These are phyloP conservation scores for Achaetomium macrosporum DNA, from an alignment of 2,329 filamentous ascomycete genomes.

Conservation along the genomic window DNA sequence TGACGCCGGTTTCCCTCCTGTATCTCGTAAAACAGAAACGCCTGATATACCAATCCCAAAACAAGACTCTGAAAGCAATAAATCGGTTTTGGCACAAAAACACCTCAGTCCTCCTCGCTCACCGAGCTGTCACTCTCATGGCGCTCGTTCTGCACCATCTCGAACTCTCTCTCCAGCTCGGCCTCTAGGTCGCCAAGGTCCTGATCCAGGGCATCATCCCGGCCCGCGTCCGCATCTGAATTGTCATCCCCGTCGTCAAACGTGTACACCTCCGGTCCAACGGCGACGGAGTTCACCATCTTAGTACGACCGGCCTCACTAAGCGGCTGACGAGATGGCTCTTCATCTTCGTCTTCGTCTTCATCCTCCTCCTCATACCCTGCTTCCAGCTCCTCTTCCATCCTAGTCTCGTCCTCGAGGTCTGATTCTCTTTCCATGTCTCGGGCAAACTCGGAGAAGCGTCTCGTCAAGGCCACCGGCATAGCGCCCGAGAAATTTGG, in stretches of 20 bases:
- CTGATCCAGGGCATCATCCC: slow-evolving; percentile 3
- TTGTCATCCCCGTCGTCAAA: slow-evolving; percentile 28
- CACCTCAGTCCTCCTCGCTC: slow-evolving; percentile 55
- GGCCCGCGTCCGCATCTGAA: slow-evolving; percentile 1
- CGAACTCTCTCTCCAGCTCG: slow-evolving; percentile 51
- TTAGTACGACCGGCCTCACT: background rate
- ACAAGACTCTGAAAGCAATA: background rate
- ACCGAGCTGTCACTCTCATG: slow-evolving; percentile 61
- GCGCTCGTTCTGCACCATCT: slow-evolving; percentile 22
- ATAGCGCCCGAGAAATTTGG: slow-evolving; percentile 46
- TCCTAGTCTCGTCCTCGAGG: slow-evolving; percentile 30
- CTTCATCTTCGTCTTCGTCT: slow-evolving; percentile 16
- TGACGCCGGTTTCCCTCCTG: too few species aligned
- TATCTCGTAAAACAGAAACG: background rate
- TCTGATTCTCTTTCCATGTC: slow-evolving; percentile 36
- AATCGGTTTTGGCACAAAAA: background rate
- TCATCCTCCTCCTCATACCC: slow-evolving; percentile 17
- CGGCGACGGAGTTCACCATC: slow-evolving; percentile 8
- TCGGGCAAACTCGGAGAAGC: slow-evolving; percentile 49
- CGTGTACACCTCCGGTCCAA: slow-evolving; percentile 28
- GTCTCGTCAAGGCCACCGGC: slow-evolving; percentile 34
- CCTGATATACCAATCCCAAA: background rate
- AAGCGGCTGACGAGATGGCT: slow-evolving; percentile 19
- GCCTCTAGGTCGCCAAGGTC: slow-evolving; percentile 39
- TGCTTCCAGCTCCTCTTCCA: slow-evolving; percentile 11